Base-by-base conservation (phyloP, 1,139 yeast species). In the Yamadazyma blattariae region DNA sequence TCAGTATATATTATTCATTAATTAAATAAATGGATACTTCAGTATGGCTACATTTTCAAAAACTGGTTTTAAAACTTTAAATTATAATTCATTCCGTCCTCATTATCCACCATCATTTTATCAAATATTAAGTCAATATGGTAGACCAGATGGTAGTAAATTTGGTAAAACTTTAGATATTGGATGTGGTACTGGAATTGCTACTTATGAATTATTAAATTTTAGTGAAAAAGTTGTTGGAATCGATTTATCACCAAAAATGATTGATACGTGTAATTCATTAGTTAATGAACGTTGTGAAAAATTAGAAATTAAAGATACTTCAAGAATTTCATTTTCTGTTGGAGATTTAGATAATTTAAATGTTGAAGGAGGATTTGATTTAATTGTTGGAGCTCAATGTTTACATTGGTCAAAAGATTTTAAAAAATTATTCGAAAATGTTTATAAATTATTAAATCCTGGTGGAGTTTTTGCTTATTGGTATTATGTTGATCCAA, bases 11-110 rank as follows among this genome's bases (percentile, higher is more conserved):
- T n/a, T n/a, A n/a, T n/a, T n/a, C n/a, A n/a, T n/a, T n/a, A n/a
- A n/a, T n/a, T n/a, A n/a, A n/a, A n/a, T n/a, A n/a, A n/a, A n/a
- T n/a, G n/a, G n/a, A n/a, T n/a, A n/a, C n/a, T n/a, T n/a, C n/a
- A n/a, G n/a, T n/a, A 85, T 85, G 94, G 59, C 90, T 2, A 73
- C 85, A 1, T 87, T 82, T 53, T 66, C 90, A 6, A 77, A 74
- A 35, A 51, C 65, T 1, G 65, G 69, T 14, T 87, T 79, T 61
- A 71, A 78, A 40, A 70, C 90, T 0, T 59, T 71, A 33, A 64
- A 67, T 37, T 88, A 88, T 57, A 65, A 74, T 34, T 60, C 69
- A 10, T 77, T 78, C 48, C 71, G 95, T 36, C 95, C 95, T 0
- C 61, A 67, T 2, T 86, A 85, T 47, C 87, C 89, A 0, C 48